Evolutionary conservation across 176 grass and related monocot genomes (phyloP).

Genomic region (Oryza meyeriana): DNA sequence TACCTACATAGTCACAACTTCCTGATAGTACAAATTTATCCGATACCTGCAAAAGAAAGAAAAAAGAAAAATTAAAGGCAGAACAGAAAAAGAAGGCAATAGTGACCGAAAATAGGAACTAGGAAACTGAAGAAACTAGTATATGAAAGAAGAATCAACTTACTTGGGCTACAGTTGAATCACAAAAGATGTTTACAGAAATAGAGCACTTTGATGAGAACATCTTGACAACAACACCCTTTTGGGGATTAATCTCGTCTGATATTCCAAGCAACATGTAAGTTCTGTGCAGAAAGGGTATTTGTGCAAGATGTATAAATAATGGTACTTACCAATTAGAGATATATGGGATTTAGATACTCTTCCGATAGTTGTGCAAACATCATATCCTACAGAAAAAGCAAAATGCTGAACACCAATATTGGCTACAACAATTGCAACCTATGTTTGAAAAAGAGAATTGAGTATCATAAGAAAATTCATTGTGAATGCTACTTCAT

Average conservation of each 20-base stretch:
- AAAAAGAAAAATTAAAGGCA: neutral
- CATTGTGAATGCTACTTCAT: neutral
- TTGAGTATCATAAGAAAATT: neutral
- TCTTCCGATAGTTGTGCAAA: slow-evolving; percentile 69
- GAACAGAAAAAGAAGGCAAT: slow-evolving; percentile 3
- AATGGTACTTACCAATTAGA: slow-evolving; percentile 65
- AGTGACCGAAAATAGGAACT: slow-evolving; percentile 1
- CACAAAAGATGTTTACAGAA: slow-evolving; percentile 69
- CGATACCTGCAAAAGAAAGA: slow-evolving; percentile 46
- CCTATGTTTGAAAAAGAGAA: slow-evolving; percentile 2
- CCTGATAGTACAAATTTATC: slow-evolving; percentile 59
- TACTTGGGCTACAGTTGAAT: slow-evolving; percentile 64
- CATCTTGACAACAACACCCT: slow-evolving; percentile 81
- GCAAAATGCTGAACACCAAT: slow-evolving; percentile 12
- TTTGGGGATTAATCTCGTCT: slow-evolving; percentile 72
- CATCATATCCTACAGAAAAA: slow-evolving; percentile 70
- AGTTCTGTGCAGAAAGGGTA: slow-evolving; percentile 16
- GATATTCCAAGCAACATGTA: slow-evolving; percentile 25
- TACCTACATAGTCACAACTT: slow-evolving; percentile 84
- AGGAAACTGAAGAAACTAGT: slow-evolving; percentile 19
- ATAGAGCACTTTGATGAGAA: slow-evolving; percentile 74
- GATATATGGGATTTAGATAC: slow-evolving; percentile 47
- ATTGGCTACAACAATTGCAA: neutral
- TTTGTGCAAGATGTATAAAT: neutral
- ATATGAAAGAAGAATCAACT: slow-evolving; percentile 37